phyloP scores from a whole-genome alignment of 208 protist genomes.

The Wallacemonas collosoma region DNA sequence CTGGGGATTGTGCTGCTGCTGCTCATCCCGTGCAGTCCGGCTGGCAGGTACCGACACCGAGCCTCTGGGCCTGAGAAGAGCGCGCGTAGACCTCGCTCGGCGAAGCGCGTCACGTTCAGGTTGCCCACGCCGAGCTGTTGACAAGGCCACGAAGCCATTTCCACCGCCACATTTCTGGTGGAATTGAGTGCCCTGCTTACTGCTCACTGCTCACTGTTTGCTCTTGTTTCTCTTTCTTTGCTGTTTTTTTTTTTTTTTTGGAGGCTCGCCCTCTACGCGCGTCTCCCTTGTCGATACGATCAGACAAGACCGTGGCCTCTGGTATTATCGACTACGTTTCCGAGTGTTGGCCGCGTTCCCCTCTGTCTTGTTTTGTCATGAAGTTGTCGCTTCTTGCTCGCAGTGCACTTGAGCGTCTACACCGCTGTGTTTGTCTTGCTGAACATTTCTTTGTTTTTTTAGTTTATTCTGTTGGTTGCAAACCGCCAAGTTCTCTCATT shows the following conservation, averaged over 20 bases:
- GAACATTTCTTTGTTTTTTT: not conserved
- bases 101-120: not conserved
- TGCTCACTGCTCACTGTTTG: not conserved
- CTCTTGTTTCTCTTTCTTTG: constrained; percentile 2
- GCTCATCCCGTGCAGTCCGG: not conserved
- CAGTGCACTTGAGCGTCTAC: not conserved
- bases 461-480: not conserved
- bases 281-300: no score
- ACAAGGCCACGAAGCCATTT: no score
- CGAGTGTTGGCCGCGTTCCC: no score
- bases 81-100: not conserved
- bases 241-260: not conserved
- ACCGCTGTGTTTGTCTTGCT: not conserved
- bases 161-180: no score
- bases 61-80: not conserved
- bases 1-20: not conserved
- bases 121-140: not conserved
- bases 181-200: no score
- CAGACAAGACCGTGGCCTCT: no score
- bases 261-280: no score
- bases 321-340: no score
- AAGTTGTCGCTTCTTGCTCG: no score
- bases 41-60: not conserved
- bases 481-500: not conserved
- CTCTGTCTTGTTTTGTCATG: not conserved